phyloP scores from a whole-genome alignment of 257 asterid species.

The Orobanche coerulescens region DNA sequence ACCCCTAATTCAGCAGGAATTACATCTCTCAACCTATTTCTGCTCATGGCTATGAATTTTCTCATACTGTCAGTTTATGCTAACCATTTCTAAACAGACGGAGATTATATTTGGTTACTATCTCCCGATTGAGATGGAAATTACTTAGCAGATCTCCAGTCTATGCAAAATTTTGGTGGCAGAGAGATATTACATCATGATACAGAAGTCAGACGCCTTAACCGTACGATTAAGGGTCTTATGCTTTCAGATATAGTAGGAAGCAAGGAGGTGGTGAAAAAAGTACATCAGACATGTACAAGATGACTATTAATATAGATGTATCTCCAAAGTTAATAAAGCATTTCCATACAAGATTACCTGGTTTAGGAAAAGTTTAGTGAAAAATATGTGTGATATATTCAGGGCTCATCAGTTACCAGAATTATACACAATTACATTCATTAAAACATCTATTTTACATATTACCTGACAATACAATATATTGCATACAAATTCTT shows the following conservation, averaged over 20 bases:
- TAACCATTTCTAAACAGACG: conserved; percentile 37
- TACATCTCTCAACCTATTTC: conserved; percentile 31
- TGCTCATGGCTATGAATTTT: conserved; percentile 29
- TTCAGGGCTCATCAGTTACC: conserved; percentile 27
- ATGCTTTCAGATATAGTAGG: conserved; percentile 46
- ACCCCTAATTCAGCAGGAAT: conserved; percentile 54
- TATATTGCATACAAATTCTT: neutral
- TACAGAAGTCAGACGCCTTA: conserved; percentile 37
- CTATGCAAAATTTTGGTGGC: conserved; percentile 44
- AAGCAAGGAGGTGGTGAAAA: conserved; percentile 38
- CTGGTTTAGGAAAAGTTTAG: conserved; percentile 36
- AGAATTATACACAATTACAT: conserved; percentile 17
- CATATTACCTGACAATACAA: neutral
- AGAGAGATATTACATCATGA: conserved; percentile 24
- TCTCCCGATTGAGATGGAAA: conserved; percentile 35
- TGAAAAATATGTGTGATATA: conserved; percentile 32
- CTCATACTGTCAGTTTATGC: conserved; percentile 33
- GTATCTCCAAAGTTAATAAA: conserved; percentile 41
- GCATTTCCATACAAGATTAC: conserved; percentile 35
- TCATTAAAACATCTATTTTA: conserved; percentile 5
- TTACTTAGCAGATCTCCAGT: conserved; percentile 31
- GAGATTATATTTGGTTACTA: conserved; percentile 26
- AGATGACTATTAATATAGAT: conserved; percentile 34
- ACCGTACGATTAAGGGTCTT: conserved; percentile 30
- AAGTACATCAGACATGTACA: conserved; percentile 22